A percentile compares a stretch with the other conserved stretches of the same genome.
These are phyloP conservation scores for Coniophora puteana DNA, from an alignment of 1,284 basidiomycete genomes.

Conservation along the genomic window DNA sequence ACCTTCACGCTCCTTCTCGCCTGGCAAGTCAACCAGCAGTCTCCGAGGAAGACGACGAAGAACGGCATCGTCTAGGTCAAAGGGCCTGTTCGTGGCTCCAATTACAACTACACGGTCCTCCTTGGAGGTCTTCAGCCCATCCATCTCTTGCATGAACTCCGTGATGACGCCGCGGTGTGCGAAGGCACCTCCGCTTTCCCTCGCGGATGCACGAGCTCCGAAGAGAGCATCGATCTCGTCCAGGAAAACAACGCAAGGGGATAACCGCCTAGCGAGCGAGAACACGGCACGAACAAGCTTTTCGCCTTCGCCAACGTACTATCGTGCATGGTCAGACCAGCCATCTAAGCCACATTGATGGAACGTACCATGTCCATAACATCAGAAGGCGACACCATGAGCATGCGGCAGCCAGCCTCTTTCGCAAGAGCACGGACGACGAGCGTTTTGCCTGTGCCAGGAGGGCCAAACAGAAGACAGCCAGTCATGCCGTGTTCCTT, in stretches of 20 bases:
- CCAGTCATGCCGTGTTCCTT: constrained; percentile 89
- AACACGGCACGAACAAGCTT: constrained; percentile 92
- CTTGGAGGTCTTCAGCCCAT: constrained; percentile 74
- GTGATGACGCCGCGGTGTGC: constrained; percentile 85
- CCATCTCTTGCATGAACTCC: constrained; percentile 99
- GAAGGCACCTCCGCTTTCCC: constrained; percentile 78
- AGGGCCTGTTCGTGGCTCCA: constrained; percentile 90
- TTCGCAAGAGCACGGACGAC: constrained; percentile 89
- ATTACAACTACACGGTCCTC: constrained; percentile 90
- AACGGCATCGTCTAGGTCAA: constrained; percentile 84
- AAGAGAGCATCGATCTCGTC: constrained; percentile 96
- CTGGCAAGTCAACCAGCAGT: constrained; percentile 82
- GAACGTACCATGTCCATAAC: constrained; percentile 81
- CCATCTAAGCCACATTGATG: neutral
- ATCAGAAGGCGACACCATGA: constrained; percentile 80
- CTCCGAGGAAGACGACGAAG: constrained; percentile 81
- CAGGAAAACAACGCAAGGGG: constrained; percentile 93
- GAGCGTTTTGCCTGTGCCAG: constrained; percentile 90
- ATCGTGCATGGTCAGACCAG: constrained; percentile 10
- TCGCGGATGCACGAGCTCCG: constrained; percentile 79
- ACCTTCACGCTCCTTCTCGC: constrained; percentile 80
- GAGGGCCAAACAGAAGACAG: constrained; percentile 86
- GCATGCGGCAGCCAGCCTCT: constrained; percentile 88
- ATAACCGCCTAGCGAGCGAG: constrained; percentile 80
- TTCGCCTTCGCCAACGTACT: constrained; percentile 95